Percentiles rank a stretch among this genome's conserved stretches.
These are phyloP conservation scores for Erigeron philadelphicus DNA, from an alignment of 140 eudicot species.

Conservation along the genomic window DNA sequence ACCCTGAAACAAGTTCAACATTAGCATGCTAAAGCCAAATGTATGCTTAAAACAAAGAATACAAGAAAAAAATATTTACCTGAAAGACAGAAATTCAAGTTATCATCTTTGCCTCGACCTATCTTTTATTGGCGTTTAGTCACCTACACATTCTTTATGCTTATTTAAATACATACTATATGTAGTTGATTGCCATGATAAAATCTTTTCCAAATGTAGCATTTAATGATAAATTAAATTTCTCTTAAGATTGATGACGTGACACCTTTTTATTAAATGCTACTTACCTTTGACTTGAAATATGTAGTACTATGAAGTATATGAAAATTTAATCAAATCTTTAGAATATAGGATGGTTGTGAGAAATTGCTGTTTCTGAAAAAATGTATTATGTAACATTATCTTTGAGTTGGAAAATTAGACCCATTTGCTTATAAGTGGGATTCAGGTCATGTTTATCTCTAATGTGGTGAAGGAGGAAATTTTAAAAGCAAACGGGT, in stretches of 20 bases:
- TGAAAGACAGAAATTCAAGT: constrained; percentile 19
- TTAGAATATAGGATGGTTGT: constrained; percentile 1
- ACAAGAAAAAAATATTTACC: constrained; percentile 16
- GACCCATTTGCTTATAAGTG: background rate
- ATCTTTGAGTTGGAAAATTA: background rate
- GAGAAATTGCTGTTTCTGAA: background rate
- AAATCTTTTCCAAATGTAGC: background rate
- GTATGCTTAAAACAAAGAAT: constrained; percentile 12
- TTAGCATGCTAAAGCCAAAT: constrained; percentile 20
- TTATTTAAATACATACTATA: background rate
- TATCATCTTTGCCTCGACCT: constrained; percentile 10
- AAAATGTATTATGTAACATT: background rate
- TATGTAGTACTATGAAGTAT: constrained; percentile 4
- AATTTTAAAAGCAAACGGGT: no score
- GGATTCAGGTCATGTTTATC: no score
- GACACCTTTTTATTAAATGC: background rate
- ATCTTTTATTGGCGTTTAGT: background rate
- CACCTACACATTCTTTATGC: background rate
- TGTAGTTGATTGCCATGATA: constrained; percentile 8
- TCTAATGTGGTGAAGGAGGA: no score
- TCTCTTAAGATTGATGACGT: background rate
- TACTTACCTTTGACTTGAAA: background rate
- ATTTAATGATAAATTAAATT: no score
- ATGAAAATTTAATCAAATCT: background rate
- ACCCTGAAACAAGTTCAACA: constrained; percentile 23